Evolutionary conservation across 1,284 basidiomycete genomes (phyloP).

Genomic region (Phaffia rhodozyma): DNA sequence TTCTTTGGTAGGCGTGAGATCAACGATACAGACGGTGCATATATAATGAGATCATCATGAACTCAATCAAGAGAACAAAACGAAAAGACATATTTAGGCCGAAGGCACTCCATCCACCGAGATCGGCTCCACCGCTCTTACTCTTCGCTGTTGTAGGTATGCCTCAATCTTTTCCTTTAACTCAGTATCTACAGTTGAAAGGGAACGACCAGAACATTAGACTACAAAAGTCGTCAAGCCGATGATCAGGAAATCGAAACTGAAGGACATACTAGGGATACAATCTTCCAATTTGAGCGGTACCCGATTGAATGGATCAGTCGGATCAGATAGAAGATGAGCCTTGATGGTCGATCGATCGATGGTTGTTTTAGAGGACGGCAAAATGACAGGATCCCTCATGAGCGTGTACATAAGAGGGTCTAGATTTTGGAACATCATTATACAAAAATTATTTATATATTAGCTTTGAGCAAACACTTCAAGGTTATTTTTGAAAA

Average conservation of each 20-base stretch:
- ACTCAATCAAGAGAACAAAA: background rate
- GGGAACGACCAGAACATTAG: background rate
- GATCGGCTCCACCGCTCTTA: conserved; percentile 9
- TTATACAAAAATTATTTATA: background rate
- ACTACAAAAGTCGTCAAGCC: background rate
- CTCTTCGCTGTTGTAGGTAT: conserved; percentile 44
- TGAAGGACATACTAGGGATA: conserved; percentile 48
- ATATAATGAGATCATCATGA: too few species aligned
- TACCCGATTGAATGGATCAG: conserved; percentile 79
- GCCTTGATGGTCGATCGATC: conserved; percentile 93
- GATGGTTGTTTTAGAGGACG: conserved; percentile 65
- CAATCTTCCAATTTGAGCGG: conserved; percentile 71
- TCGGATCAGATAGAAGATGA: conserved; percentile 78
- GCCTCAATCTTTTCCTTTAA: conserved; percentile 52
- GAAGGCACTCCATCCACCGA: conserved; percentile 5
- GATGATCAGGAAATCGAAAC: background rate
- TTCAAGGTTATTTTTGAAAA: background rate
- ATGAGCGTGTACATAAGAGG: conserved; percentile 80
- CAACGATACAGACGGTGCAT: too few species aligned
- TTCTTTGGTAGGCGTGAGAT: too few species aligned
- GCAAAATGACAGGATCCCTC: conserved; percentile 88
- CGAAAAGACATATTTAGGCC: background rate
- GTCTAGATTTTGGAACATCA: conserved; percentile 23
- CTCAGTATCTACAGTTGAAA: conserved; percentile 41
- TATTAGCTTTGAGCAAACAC: background rate